phyloP scores from a whole-genome alignment of 2,329 filamentous ascomycete genomes.

The Pyrenophora tritici-repentis region DNA sequence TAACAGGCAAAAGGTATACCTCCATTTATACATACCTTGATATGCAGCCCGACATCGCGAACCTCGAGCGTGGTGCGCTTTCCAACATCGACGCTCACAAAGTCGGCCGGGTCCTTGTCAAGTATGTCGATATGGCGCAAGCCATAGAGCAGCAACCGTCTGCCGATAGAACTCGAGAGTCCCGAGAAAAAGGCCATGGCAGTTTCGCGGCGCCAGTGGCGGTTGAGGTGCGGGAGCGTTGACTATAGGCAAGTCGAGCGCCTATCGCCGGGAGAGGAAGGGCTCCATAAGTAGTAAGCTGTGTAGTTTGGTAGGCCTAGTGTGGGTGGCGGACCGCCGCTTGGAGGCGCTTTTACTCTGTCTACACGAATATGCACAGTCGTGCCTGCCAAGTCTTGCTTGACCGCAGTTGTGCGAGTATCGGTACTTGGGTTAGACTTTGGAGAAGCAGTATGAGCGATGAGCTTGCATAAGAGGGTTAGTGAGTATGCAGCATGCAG shows the following conservation, averaged over 20 bases:
- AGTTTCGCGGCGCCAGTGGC: constrained; percentile 12
- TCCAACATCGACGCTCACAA: constrained; percentile 84
- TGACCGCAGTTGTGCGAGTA: constrained; percentile 1
- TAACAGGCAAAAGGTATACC: not conserved
- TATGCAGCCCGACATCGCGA: constrained; percentile 79
- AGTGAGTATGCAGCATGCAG: constrained; percentile 2
- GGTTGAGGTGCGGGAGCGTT: constrained; percentile 11
- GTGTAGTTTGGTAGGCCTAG: constrained; percentile 9
- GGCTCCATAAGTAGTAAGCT: constrained; percentile 35
- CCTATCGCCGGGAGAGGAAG: constrained; percentile 33
- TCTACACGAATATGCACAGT: constrained; percentile 1
- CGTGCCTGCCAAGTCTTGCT: constrained; percentile 14
- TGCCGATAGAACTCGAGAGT: constrained; percentile 80
- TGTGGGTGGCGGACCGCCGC: constrained; percentile 4
- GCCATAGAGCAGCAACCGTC: constrained; percentile 84
- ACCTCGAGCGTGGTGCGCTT: constrained; percentile 83
- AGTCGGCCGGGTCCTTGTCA: constrained; percentile 82
- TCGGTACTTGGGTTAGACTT: not conserved
- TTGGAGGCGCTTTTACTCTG: constrained; percentile 1
- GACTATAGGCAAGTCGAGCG: constrained; percentile 30
- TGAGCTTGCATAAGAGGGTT: constrained; percentile 7
- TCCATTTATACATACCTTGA: constrained; percentile 63
- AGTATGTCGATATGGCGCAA: constrained; percentile 83
- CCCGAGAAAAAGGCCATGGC: constrained; percentile 67
- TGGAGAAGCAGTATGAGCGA: not conserved